Percentiles rank a stretch among this genome's conserved stretches.
Conservation (phyloP, 1,284 basidiomycete genomes). For the Ustilago cynodontis region DNA sequence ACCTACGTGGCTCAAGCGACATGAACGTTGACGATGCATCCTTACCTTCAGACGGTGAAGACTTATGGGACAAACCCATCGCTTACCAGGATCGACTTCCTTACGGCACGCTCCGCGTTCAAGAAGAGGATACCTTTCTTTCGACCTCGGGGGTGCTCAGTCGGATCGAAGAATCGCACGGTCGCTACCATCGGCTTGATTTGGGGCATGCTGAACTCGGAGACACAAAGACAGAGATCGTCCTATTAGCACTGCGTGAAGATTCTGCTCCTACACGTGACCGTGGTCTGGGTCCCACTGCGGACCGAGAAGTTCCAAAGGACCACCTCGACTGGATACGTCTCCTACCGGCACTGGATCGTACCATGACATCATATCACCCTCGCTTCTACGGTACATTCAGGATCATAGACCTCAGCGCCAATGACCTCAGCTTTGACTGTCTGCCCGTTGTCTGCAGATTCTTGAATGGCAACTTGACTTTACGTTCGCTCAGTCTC, state of each 20-base stretch:
- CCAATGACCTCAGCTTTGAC: conserved; percentile 23
- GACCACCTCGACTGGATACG: conserved; percentile 1
- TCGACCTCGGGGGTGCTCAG: neutral
- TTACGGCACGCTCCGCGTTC: conserved; percentile 23
- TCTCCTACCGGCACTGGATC: neutral
- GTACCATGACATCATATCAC: neutral
- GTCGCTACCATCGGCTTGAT: conserved; percentile 22
- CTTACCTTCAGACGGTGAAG: conserved; percentile 17
- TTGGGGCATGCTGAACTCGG: conserved; percentile 20
- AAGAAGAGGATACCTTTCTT: conserved; percentile 16
- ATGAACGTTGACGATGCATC: conserved; percentile 22
- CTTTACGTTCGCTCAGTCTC: conserved; percentile 17
- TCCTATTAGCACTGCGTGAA: conserved; percentile 14
- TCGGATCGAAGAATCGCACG: conserved; percentile 1
- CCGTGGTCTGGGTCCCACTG: too few species aligned
- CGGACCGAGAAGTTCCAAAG: too few species aligned
- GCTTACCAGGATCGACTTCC: neutral
- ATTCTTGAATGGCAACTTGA: conserved; percentile 20
- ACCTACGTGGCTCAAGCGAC: too few species aligned
- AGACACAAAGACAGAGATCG: conserved; percentile 7
- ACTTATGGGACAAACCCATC: neutral
- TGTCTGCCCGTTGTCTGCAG: conserved; percentile 22
- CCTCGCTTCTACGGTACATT: neutral
- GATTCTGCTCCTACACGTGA: neutral
- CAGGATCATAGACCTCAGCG: conserved; percentile 14